Evolutionary conservation across 345 rosid species (phyloP), one percentile per base, ranked within the genome.

Genomic region (Trapa incisa): DNA sequence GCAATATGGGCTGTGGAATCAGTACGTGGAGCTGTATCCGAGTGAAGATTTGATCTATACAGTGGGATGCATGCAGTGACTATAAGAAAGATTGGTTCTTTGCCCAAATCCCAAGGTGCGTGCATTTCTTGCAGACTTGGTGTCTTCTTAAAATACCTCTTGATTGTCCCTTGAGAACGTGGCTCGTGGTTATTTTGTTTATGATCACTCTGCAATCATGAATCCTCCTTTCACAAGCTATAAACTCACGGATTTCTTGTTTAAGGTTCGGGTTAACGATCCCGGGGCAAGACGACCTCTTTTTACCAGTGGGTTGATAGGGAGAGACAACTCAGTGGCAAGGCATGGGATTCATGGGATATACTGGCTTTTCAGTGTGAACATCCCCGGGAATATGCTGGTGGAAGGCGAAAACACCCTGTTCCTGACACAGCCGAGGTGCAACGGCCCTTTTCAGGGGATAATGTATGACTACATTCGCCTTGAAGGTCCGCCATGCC

Each of bases 1-100:
- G 87, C 99, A 91, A 75, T 94, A 94, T 60, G 99, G 99, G 35
- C 75, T 94, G 74, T 94, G 99, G 99, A 82, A 79, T 54, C 84
- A 95, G 74, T 91, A 94, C 69, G 68, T 88, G 37, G 96, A 91
- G 41, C 52, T 90, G 66, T 94, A 88, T 79, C 99, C 99, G 13
- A 75, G 78, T 47, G 78, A 76, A 39, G 97, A 94, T 79, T 78
- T 94, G 83, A 81, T 91, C 62, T 94, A 86, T 79, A 87, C 85
- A 33, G 68, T 91, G 33, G 97, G 96, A n/a, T n/a, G n/a, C n/a
- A 39, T 75, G 73, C 52, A 86, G 95, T 62, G 86, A 94, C 71
- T 86, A 85, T 62, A 77, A 74, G 45, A 87, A 73, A 77, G 97
- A 91, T 75, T 88, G 99, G 99, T 89, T 91, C 83, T 94, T 82